Evolutionary conservation across 495 filamentous ascomycete genomes (phyloP).

Genomic region (Penicillium ucsense): DNA sequence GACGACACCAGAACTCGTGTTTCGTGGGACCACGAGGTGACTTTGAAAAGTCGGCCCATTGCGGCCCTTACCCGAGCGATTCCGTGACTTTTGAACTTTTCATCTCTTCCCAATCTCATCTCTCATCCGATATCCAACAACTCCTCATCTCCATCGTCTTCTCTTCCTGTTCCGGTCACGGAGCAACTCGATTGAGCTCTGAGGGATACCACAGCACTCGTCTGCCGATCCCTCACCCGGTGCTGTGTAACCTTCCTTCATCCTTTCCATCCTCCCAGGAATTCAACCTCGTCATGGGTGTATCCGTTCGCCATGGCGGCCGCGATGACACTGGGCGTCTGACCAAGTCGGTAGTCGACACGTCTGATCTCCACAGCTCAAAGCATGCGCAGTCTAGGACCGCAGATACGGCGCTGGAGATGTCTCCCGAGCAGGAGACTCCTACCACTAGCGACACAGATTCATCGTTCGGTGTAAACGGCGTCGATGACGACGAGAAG

Average conservation of each 20-base stretch:
- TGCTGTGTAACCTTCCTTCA: neutral
- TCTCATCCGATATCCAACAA: neutral
- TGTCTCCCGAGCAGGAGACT: neutral
- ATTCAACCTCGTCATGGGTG: neutral
- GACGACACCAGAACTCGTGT: neutral
- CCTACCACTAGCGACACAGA: neutral
- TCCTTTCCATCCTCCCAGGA: neutral
- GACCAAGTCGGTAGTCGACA: neutral
- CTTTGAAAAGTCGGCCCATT: neutral
- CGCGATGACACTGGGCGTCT: conserved; percentile 3
- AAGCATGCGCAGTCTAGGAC: neutral
- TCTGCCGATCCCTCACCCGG: neutral
- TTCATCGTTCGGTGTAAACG: conserved; percentile 2
- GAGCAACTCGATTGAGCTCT: too few species aligned
- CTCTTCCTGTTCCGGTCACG: neutral
- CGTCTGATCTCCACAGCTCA: neutral
- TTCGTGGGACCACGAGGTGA: neutral
- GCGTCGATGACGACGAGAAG: conserved; percentile 17
- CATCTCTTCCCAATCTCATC: too few species aligned
- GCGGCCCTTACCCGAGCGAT: too few species aligned
- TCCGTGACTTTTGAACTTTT: too few species aligned
- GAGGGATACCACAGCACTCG: too few species aligned
- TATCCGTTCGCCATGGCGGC: neutral
- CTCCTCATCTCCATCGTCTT: neutral
- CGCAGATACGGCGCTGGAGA: neutral